These are phyloP conservation scores for Phycomyces nitens DNA, from an alignment of 192 early-diverging fungal genomes.

Conservation along the genomic window DNA sequence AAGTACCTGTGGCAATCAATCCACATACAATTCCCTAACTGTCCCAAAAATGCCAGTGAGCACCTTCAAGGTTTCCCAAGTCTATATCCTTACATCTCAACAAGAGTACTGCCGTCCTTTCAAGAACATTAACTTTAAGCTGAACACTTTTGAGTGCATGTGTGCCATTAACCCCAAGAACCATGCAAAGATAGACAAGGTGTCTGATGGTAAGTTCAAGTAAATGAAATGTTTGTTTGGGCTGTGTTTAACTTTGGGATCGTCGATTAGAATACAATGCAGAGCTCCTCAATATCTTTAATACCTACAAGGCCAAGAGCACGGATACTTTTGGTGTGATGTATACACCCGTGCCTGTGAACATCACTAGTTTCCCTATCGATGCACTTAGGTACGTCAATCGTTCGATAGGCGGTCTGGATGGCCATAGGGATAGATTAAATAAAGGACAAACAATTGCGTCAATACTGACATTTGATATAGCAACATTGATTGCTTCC, in stretches of 20 bases:
- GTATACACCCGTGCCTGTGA: constrained; percentile 7
- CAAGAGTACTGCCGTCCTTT: constrained; percentile 18
- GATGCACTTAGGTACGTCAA: constrained; percentile 12
- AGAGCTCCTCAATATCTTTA: constrained; percentile 9
- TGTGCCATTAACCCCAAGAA: constrained; percentile 10
- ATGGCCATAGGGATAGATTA: too few species aligned
- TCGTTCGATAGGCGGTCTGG: not conserved
- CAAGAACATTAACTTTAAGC: not conserved
- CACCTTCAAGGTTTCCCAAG: constrained; percentile 20
- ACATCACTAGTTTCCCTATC: constrained; percentile 13
- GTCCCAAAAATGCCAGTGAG: constrained; percentile 15
- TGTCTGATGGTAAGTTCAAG: constrained; percentile 8
- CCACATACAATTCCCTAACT: too few species aligned
- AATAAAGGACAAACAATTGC: too few species aligned
- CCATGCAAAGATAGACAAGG: constrained; percentile 16
- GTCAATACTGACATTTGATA: not conserved
- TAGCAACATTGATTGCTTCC: constrained; percentile 26
- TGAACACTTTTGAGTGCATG: constrained; percentile 11
- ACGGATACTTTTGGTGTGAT: constrained; percentile 15
- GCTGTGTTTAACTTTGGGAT: too few species aligned
- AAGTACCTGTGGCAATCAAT: too few species aligned
- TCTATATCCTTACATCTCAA: constrained; percentile 11
- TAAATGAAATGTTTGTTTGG: not conserved
- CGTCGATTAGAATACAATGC: constrained; percentile 10
- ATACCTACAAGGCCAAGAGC: constrained; percentile 16